These are phyloP conservation scores for Solanum medicagineum DNA, from an alignment of 257 asterid genomes.

Conservation along the genomic window DNA sequence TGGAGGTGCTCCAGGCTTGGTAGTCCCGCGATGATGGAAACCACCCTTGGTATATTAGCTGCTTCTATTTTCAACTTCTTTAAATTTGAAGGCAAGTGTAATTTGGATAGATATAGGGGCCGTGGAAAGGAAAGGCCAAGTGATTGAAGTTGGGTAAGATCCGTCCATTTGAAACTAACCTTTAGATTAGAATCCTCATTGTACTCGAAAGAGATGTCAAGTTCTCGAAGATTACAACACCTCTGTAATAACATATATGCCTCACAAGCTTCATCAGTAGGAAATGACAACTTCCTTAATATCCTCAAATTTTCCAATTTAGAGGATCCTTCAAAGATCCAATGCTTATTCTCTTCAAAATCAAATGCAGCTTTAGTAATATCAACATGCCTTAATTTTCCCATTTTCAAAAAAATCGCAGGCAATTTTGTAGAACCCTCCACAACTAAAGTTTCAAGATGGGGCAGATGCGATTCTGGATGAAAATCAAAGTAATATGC, in stretches of 20 bases:
- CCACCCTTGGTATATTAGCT: too few species aligned
- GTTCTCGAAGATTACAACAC: too few species aligned
- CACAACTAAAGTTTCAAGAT: background rate
- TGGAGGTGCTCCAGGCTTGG: background rate
- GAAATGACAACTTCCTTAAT: background rate
- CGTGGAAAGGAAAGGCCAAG: too few species aligned
- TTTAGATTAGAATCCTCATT: too few species aligned
- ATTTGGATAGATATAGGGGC: too few species aligned
- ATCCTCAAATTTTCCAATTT: background rate
- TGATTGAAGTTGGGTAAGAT: too few species aligned
- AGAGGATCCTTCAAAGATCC: background rate
- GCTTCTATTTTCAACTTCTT: background rate
- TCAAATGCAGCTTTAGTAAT: background rate
- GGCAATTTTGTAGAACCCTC: background rate
- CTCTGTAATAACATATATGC: too few species aligned
- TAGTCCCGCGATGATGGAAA: background rate
- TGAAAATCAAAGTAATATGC: background rate
- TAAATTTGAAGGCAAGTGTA: background rate
- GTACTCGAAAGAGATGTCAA: too few species aligned
- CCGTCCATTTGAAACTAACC: too few species aligned
- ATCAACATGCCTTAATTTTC: background rate
- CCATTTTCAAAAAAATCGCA: background rate
- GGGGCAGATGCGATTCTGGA: background rate
- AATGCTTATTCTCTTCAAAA: background rate
- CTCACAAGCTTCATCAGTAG: too few species aligned